A percentile compares a stretch with the other conserved stretches of the same genome.
These are phyloP conservation scores for Penicillium sp. DNA, from an alignment of 2,329 filamentous ascomycete species.

Conservation along the genomic window DNA sequence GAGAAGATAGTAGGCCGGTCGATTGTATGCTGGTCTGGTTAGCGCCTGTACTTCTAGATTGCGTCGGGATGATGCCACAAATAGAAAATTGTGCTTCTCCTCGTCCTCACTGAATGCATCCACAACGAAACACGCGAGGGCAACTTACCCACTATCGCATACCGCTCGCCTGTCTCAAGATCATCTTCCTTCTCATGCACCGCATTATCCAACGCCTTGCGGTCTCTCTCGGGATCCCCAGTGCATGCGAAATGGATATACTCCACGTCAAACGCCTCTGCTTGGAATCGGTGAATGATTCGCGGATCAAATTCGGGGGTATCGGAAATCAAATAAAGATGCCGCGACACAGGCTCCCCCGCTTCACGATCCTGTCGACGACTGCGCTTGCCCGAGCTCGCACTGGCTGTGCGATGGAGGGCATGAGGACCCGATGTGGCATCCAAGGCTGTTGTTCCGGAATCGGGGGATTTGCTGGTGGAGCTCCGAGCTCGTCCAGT, in stretches of 20 bases:
- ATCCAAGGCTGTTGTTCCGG: constrained; percentile 3
- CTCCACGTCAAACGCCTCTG: constrained; percentile 57
- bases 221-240: constrained; percentile 42
- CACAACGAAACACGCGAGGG: too few species aligned
- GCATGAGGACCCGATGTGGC: too few species aligned
- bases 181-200: constrained; percentile 52
- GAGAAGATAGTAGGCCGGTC: constrained; percentile 56
- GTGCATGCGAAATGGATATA: constrained; percentile 50
- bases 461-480: constrained; percentile 2
- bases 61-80: too few species aligned
- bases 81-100: too few species aligned
- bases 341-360: constrained; percentile 18
- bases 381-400: constrained; percentile 15
- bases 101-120: too few species aligned
- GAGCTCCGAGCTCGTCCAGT: constrained; percentile 17
- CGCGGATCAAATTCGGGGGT: constrained; percentile 50
- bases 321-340: constrained; percentile 33
- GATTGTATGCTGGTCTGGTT: constrained; percentile 53
- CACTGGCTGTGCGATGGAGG: constrained; percentile 14
- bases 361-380: constrained; percentile 11
- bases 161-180: constrained; percentile 55
- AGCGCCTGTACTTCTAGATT: too few species aligned
- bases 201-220: constrained; percentile 49
- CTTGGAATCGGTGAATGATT: constrained; percentile 52
- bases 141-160: constrained; percentile 57